phyloP scores from a whole-genome alignment of 2,329 filamentous ascomycete species.

The Sporothrix phasma region DNA sequence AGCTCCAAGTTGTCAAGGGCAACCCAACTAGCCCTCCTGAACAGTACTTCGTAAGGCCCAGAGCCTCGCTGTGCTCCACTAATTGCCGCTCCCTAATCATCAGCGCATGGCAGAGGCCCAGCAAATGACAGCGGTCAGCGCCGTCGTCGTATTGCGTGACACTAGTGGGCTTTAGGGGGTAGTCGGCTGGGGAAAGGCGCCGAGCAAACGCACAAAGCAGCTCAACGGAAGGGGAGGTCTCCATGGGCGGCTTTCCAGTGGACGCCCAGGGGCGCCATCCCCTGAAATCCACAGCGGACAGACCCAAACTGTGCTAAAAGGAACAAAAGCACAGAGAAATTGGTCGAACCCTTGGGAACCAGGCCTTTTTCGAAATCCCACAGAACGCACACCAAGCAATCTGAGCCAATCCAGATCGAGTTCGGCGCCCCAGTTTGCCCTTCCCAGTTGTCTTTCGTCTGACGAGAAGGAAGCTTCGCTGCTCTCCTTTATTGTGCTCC shows the following conservation, averaged over 20 bases:
- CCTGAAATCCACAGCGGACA: background rate
- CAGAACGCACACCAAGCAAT: background rate
- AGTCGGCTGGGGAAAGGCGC: background rate
- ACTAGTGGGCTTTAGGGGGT: background rate
- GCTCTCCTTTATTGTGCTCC: background rate
- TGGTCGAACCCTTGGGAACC: conserved; percentile 7
- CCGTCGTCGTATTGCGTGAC: background rate
- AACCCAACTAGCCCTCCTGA: background rate
- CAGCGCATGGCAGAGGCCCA: background rate
- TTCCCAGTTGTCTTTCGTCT: background rate
- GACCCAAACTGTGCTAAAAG: background rate
- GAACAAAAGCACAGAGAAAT: conserved; percentile 3
- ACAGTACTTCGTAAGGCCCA: background rate
- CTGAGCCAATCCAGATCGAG: background rate
- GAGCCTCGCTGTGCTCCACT: background rate
- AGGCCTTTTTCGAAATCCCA: conserved; percentile 4
- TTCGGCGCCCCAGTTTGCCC: background rate
- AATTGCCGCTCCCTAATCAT: background rate
- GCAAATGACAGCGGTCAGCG: background rate
- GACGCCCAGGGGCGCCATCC: background rate
- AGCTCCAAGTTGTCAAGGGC: conserved; percentile 10
- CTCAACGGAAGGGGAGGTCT: background rate
- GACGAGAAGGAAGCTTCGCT: background rate
- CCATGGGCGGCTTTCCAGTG: background rate
- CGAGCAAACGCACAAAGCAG: background rate